phyloP scores from a whole-genome alignment of 345 rosid genomes.

The Euphorbia pulcherrima region DNA sequence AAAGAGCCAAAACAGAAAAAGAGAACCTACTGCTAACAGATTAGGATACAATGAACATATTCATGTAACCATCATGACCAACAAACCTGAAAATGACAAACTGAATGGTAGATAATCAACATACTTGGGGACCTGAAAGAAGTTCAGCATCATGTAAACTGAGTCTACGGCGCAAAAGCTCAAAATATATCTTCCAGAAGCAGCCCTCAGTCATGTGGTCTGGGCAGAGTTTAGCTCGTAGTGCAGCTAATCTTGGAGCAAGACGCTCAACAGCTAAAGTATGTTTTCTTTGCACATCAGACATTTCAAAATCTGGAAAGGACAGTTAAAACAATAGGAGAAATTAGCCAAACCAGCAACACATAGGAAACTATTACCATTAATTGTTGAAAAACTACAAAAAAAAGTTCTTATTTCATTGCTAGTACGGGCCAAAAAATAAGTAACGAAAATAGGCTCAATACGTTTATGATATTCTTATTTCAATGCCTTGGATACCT shows the following conservation, averaged over 20 bases:
- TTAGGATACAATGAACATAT: neutral
- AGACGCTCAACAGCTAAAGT: constrained; percentile 78
- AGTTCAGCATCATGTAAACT: constrained; percentile 65
- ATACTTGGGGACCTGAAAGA: constrained; percentile 72
- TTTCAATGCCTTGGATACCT: neutral
- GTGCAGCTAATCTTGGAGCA: constrained; percentile 73
- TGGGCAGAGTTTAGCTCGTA: constrained; percentile 84
- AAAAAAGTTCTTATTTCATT: neutral
- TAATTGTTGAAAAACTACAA: neutral
- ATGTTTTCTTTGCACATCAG: constrained; percentile 90
- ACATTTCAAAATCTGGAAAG: constrained; percentile 73
- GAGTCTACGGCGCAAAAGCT: constrained; percentile 77
- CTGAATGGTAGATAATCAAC: neutral
- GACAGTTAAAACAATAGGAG: neutral
- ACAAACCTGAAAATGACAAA: neutral
- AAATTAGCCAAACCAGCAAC: neutral
- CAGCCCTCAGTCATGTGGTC: constrained; percentile 77
- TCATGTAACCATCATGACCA: neutral
- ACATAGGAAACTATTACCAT: too few species aligned
- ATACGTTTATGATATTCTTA: neutral
- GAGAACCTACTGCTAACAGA: neutral
- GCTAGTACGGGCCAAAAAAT: neutral
- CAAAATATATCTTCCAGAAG: constrained; percentile 97
- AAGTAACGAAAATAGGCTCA: neutral
- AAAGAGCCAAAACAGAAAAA: neutral